A percentile compares a stretch with the other conserved stretches of the same genome.
Evolutionary conservation across 2,329 filamentous ascomycete genomes (phyloP).

Genomic region (Domatiomyces catenatus): DNA sequence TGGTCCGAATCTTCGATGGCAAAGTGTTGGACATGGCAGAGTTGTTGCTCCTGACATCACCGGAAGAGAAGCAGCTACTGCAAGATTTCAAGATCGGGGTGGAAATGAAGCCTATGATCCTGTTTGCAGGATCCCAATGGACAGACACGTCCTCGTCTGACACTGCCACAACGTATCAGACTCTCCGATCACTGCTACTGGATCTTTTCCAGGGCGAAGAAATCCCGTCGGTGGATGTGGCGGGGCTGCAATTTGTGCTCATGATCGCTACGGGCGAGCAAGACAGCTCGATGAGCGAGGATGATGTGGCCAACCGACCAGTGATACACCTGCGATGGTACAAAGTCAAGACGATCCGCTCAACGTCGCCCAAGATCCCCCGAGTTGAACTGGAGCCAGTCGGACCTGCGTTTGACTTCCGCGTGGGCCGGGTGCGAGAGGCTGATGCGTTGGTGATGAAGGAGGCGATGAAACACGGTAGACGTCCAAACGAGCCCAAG

Average conservation of each 20-base stretch:
- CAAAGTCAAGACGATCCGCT: slow-evolving; percentile 70
- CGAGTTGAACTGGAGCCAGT: slow-evolving; percentile 91
- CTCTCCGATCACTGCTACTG: slow-evolving; percentile 71
- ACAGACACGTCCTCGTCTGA: slow-evolving; percentile 53
- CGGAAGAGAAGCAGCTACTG: slow-evolving; percentile 43
- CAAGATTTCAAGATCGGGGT: slow-evolving; percentile 50
- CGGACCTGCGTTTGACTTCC: slow-evolving; percentile 84
- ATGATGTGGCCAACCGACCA: slow-evolving; percentile 25
- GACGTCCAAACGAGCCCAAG: slow-evolving; percentile 40
- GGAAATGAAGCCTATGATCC: slow-evolving; percentile 73
- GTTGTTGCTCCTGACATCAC: slow-evolving; percentile 62
- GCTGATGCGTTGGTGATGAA: slow-evolving; percentile 68
- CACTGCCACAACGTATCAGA: slow-evolving; percentile 53
- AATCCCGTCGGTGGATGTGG: slow-evolving; percentile 73
- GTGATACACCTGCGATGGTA: slow-evolving; percentile 60
- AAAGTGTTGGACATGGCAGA: slow-evolving; percentile 93
- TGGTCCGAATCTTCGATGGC: slow-evolving; percentile 68
- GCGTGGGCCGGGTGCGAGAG: slow-evolving; percentile 64
- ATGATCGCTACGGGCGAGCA: slow-evolving; percentile 61
- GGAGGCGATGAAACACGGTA: slow-evolving; percentile 77
- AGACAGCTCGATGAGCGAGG: slow-evolving; percentile 21
- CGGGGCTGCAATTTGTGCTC: slow-evolving; percentile 83
- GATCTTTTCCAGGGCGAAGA: slow-evolving; percentile 84
- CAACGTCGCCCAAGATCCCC: slow-evolving; percentile 63
- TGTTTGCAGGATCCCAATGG: slow-evolving; percentile 81